phyloP scores from a whole-genome alignment of 257 asterid species.

The Ajuga chamaepitys region DNA sequence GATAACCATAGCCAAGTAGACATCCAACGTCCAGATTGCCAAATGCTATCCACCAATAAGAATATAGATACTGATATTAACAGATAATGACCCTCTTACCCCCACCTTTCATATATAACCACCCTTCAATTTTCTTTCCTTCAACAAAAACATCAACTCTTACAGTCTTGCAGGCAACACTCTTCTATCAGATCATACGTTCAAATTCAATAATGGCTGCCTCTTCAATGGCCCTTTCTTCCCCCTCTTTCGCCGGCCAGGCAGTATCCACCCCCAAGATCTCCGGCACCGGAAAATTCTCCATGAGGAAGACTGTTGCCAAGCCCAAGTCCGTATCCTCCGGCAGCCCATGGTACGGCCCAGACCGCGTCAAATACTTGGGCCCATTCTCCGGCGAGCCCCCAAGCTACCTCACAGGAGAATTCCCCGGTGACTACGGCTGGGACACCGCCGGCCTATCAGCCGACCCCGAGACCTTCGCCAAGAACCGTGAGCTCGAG shows the following conservation, averaged over 20 bases:
- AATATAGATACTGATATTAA: too few species aligned
- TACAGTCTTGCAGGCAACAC: too few species aligned
- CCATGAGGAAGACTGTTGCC: conserved; percentile 25
- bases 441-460: conserved; percentile 55
- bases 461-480: conserved; percentile 42
- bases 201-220: too few species aligned
- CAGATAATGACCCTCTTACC: too few species aligned
- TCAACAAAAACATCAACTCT: too few species aligned
- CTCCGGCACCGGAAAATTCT: conserved; percentile 15
- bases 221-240: conserved; percentile 31
- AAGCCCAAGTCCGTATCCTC: conserved; percentile 25
- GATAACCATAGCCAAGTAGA: too few species aligned
- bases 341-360: conserved; percentile 49
- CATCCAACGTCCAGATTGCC: too few species aligned
- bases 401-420: conserved; percentile 47
- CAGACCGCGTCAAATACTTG: conserved; percentile 41
- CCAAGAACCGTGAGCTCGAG: conserved; percentile 45
- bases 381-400: conserved; percentile 47
- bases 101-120: too few species aligned
- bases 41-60: too few species aligned
- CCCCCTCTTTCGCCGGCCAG: conserved; percentile 25
- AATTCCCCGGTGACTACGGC: conserved; percentile 51
- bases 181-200: too few species aligned
- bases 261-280: conserved; percentile 16
- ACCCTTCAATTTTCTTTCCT: too few species aligned